Evolutionary conservation across 257 asterid genomes (phyloP), one percentile per base, ranked within the genome.

Genomic region (Nicotiana noctiflora): DNA sequence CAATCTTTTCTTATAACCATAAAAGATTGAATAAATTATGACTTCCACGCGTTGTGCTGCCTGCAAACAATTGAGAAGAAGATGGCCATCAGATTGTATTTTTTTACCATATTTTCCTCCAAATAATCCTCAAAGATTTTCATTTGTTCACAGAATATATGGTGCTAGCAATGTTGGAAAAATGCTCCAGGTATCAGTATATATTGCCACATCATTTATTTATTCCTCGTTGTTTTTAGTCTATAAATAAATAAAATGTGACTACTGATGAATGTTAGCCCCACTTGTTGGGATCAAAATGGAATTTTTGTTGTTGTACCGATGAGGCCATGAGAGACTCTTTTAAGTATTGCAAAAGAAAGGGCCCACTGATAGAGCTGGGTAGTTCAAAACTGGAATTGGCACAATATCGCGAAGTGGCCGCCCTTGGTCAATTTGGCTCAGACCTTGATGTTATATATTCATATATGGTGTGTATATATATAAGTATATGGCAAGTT

Each of bases 41-140:
- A 79, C 64, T 81, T 81, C 83, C 10, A 53, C 51, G 37, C 88
- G 86, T 19, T 87, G 87, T 79, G 88, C 88, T 46, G 90, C 87
- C n/a, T 82, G 88, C 46, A 87, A 81, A 13, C 84, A 83, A 74
- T 80, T 78, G 75, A 87, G 88, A 67, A 81, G 83, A 64, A 84
- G 82, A 76, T 87, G 88, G 31, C 90, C 85, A 25, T 74, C 84
- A 25, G 77, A 83, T 87, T 87, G 85, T 60, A 52, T 83, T 3
- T 85, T 87, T 46, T 53, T 82, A 5, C 87, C 86, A 61, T 85
- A 87, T 83, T 87, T 87, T 66, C 90, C 88, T 83, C 55, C 83
- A 29, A 81, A 25, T 75, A 67, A 87, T 83, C 84, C 80, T 51
- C 83, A 75, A 79, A 85, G 87, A 87, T 85, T 85, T 85, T 68